A percentile compares a stretch with the other conserved stretches of the same genome.
These are phyloP conservation scores for Talaromyces piceae DNA, from an alignment of 2,329 filamentous ascomycete genomes.

Conservation along the genomic window DNA sequence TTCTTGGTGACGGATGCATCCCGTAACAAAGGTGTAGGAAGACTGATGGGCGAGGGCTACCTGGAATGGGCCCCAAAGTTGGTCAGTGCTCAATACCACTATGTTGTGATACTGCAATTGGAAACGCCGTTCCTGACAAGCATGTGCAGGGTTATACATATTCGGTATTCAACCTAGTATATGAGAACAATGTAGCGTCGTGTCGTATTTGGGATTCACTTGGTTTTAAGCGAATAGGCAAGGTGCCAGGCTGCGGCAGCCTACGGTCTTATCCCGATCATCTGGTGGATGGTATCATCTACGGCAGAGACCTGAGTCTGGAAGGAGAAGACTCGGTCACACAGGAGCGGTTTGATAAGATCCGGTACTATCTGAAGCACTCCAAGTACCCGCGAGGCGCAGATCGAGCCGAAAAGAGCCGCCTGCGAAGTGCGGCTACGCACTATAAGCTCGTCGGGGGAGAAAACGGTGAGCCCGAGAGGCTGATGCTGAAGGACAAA, in stretches of 20 bases:
- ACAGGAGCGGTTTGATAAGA: conserved; percentile 98
- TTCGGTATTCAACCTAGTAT: conserved; percentile 89
- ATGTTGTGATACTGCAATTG: not conserved
- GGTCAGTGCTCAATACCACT: conserved; percentile 21
- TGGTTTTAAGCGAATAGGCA: conserved; percentile 85
- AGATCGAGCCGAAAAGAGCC: conserved; percentile 90
- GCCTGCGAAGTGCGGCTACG: conserved; percentile 83
- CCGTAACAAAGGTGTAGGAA: conserved; percentile 66
- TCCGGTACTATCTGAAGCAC: conserved; percentile 92
- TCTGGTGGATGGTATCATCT: conserved; percentile 69
- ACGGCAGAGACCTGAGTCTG: conserved; percentile 55
- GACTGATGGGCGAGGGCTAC: conserved; percentile 69
- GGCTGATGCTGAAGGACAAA: conserved; percentile 94
- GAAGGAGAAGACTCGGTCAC: conserved; percentile 77
- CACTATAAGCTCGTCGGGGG: conserved; percentile 74
- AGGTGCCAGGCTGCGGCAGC: conserved; percentile 65
- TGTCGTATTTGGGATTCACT: conserved; percentile 88
- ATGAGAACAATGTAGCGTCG: conserved; percentile 86
- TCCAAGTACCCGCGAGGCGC: conserved; percentile 88
- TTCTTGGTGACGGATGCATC: conserved; percentile 68
- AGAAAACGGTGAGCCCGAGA: conserved; percentile 50
- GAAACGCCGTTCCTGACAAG: not conserved
- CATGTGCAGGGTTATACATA: conserved; percentile 70
- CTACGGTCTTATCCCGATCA: conserved; percentile 62
- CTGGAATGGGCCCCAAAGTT: conserved; percentile 67